Base-by-base conservation (phyloP, 176 grass and related monocot species). In the Oryza longistaminata region DNA sequence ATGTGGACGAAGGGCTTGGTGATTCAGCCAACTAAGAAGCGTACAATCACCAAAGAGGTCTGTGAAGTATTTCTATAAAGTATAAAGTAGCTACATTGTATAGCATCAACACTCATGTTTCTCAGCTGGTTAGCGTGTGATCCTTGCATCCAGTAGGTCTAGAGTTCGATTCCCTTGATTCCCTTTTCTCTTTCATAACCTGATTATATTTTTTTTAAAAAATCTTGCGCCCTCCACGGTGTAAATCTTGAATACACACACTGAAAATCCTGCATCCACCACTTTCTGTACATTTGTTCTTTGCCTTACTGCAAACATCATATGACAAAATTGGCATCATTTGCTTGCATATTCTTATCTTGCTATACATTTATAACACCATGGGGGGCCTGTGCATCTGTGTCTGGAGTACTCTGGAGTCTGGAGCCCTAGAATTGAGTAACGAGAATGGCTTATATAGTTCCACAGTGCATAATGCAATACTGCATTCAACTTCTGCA, bases 1-100 rank as follows among this genome's bases (percentile, higher is more conserved):
- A 14, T 80, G 53, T 94, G 86, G 89, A 81, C 79, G 40, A 98
- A 90, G 73, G 89, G 91, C 17, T 83, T 98, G 72, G 83, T 86
- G 75, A 85, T 98, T 90, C 91, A 89, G 75, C 86, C 93, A 86
- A 50, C 66, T 46, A 81, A 84, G 69, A 85, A 86, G 69, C 78
- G 72, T 76, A 96, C 86, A 0, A 61, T 92, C 31, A 90, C 83
- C 45, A 92, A 98, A 78, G 95, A 94, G 96, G 96, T 98, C 26
- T 85, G 39, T 40, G 39, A 40, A 40, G 39, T 40, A 40, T 40
- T 40, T 40, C 37, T 39, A 40, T 40, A 40, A 40, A 40, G 39
- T 40, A 40, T 40, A 40, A 40, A 40, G 39, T 8, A 40, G 39
- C 39, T 40, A 40, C 39, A 40, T 40, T 40, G 7, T 40, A 40